Conservation (phyloP, 441 rosid species). For the Gossypium schwendimanii region DNA sequence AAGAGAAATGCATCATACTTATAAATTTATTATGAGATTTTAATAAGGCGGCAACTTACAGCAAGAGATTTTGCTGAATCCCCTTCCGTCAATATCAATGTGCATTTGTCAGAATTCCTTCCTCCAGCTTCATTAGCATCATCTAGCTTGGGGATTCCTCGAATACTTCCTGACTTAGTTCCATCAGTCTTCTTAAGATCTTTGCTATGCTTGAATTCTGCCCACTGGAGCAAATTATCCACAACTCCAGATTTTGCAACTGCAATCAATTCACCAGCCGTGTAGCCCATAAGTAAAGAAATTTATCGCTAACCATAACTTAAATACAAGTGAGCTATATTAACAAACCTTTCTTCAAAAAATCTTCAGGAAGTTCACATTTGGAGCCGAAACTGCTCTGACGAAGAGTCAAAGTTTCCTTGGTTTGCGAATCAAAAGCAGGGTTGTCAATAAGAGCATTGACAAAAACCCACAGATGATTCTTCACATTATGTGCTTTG, state of each 20-base stretch:
- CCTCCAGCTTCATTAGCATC: constrained; percentile 96
- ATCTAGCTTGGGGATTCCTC: constrained; percentile 64
- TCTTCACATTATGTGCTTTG: constrained; percentile 79
- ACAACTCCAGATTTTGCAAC: constrained; percentile 82
- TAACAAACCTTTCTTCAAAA: constrained; percentile 73
- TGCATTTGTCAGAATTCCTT: constrained; percentile 60
- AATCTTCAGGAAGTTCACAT: constrained; percentile 78
- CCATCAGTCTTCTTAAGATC: constrained; percentile 94
- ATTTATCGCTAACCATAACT: neutral
- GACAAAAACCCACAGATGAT: constrained; percentile 93
- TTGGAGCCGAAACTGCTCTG: constrained; percentile 92
- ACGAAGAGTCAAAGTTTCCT: constrained; percentile 92
- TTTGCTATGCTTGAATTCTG: constrained; percentile 70
- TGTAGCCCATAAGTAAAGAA: neutral
- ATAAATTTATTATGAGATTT: neutral
- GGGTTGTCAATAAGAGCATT: constrained; percentile 92
- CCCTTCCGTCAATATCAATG: constrained; percentile 95
- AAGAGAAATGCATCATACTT: neutral
- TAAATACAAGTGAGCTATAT: neutral
- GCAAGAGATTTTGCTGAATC: constrained; percentile 97
- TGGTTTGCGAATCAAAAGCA: constrained; percentile 97
- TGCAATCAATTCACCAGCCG: constrained; percentile 24
- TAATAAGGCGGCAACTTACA: constrained; percentile 36
- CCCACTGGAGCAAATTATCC: constrained; percentile 82
- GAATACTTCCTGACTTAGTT: constrained; percentile 52